phyloP scores from a whole-genome alignment of 345 rosid genomes.

The Aethionema arabicum region DNA sequence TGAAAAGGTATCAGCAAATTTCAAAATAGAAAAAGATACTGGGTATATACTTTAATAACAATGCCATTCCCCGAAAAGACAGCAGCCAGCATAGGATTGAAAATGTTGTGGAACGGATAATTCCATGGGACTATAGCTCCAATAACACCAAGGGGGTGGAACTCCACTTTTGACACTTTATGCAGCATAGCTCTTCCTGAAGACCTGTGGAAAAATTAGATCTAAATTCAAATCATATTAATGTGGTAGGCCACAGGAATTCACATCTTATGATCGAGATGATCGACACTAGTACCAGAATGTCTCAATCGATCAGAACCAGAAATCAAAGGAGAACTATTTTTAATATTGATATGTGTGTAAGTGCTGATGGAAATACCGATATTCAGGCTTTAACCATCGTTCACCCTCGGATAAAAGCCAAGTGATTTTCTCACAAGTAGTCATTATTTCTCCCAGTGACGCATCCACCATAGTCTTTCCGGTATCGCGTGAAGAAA shows the following conservation, averaged over 20 bases:
- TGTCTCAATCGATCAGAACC: too few relatives aligned
- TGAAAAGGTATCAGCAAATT: neutral
- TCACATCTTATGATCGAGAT: neutral
- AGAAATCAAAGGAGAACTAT: neutral
- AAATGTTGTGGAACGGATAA: constrained; percentile 98
- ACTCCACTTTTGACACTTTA: constrained; percentile 87
- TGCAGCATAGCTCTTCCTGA: constrained; percentile 97
- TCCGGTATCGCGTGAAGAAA: constrained; percentile 97
- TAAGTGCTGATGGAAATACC: constrained; percentile 42
- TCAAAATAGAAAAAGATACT: constrained; percentile 2
- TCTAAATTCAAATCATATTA: neutral
- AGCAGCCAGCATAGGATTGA: constrained; percentile 97
- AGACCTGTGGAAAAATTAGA: constrained; percentile 49
- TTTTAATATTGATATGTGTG: neutral
- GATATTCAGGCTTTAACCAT: constrained; percentile 92
- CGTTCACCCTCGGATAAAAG: constrained; percentile 96
- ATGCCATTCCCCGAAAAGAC: constrained; percentile 93
- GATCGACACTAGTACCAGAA: too few relatives aligned
- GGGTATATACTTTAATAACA: constrained; percentile 70
- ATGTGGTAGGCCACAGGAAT: neutral
- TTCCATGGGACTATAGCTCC: constrained; percentile 99
- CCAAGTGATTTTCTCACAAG: constrained; percentile 99
- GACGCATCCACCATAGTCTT: constrained; percentile 99
- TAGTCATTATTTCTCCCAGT: constrained; percentile 97
- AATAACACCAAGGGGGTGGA: constrained; percentile 89